Evolutionary conservation across 306 rosid species (phyloP).

Genomic region (Corylus heterophylla): DNA sequence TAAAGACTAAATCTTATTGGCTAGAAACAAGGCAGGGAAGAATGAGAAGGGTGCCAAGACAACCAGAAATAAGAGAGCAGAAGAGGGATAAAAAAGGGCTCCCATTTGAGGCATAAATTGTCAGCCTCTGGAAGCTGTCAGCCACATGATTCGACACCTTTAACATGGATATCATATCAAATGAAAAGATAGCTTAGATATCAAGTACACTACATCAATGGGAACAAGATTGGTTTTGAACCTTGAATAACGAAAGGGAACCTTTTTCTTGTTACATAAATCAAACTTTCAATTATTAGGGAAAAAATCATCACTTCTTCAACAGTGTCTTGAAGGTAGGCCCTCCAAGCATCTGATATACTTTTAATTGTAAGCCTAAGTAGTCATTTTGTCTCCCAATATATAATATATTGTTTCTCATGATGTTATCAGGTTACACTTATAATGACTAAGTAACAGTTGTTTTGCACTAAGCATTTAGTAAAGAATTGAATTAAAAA

Average conservation of each 20-base stretch:
- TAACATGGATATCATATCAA: neutral
- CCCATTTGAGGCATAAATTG: neutral
- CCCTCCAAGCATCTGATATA: neutral
- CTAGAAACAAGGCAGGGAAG: neutral
- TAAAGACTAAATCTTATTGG: neutral
- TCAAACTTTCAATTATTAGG: neutral
- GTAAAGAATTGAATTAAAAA: constrained; percentile 12
- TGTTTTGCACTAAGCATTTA: neutral
- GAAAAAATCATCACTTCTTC: neutral
- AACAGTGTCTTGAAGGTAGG: neutral
- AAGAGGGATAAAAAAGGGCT: neutral
- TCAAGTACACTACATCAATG: neutral
- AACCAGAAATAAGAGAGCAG: neutral
- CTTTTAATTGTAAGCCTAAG: neutral
- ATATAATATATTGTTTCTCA: neutral
- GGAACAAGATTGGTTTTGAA: neutral
- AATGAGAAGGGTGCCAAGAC: neutral
- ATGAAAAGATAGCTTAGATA: neutral
- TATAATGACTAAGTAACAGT: neutral
- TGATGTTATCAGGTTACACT: neutral
- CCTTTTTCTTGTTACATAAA: neutral
- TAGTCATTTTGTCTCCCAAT: neutral
- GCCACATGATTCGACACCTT: neutral
- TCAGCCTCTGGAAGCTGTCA: neutral
- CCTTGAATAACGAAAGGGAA: neutral